Evolutionary conservation across 2,329 filamentous ascomycete species (phyloP).

Genomic region (Trichoderma brevicompactum): DNA sequence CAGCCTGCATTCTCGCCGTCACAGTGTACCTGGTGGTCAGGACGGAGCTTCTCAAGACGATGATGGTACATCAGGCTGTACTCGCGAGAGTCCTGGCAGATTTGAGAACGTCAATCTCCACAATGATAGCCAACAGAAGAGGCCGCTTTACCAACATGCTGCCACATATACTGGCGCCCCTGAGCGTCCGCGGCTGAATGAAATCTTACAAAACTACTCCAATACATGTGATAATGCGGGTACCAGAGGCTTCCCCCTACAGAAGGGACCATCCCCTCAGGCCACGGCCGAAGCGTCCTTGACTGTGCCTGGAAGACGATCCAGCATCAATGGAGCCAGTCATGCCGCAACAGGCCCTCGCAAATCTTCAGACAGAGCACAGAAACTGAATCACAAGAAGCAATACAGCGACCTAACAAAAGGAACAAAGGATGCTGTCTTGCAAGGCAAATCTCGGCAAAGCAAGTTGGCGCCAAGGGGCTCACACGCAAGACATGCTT

Average conservation of each 20-base stretch:
- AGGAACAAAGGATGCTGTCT: neutral
- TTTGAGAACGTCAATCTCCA: conserved; percentile 25
- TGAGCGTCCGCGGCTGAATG: conserved; percentile 36
- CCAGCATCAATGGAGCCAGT: conserved; percentile 28
- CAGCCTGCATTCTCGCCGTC: conserved; percentile 28
- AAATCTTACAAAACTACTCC: conserved; percentile 38
- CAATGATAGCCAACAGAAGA: conserved; percentile 7
- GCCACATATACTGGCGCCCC: conserved; percentile 35
- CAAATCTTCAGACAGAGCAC: neutral
- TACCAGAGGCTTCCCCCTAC: conserved; percentile 15
- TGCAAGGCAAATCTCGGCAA: conserved; percentile 29
- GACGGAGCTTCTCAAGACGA: conserved; percentile 6
- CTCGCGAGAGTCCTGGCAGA: conserved; percentile 26
- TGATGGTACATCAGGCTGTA: conserved; percentile 21
- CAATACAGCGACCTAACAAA: conserved; percentile 25
- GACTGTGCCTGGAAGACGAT: conserved; percentile 29
- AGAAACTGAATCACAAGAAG: conserved; percentile 15
- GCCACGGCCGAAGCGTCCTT: conserved; percentile 13
- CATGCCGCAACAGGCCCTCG: neutral
- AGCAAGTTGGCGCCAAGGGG: conserved; percentile 1
- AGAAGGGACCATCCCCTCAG: neutral
- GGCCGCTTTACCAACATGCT: conserved; percentile 35
- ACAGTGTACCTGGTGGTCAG: conserved; percentile 12
- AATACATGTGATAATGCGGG: conserved; percentile 16
- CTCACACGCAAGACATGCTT: conserved; percentile 19